Percentiles rank a stretch among this genome's conserved stretches.
Evolutionary conservation across 306 rosid species (phyloP).

Genomic region (Prinsepia uniflora): DNA sequence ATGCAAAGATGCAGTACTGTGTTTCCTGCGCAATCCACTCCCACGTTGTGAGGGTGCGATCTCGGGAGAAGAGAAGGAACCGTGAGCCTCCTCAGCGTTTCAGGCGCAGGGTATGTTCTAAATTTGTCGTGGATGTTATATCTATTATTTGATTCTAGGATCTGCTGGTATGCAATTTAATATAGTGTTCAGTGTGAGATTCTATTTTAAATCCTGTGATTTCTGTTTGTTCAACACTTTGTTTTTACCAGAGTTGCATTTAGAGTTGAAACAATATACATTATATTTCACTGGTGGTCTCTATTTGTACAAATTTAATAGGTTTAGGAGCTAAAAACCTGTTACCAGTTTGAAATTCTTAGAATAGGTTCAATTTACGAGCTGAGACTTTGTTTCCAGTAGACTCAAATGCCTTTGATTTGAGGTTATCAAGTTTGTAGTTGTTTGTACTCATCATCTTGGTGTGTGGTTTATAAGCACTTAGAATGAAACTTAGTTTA

Average conservation of each 20-base stretch:
- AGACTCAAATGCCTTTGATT: not conserved
- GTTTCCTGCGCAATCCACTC: constrained; percentile 97
- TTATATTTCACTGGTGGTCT: not conserved
- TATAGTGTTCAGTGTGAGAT: not conserved
- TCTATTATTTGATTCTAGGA: not conserved
- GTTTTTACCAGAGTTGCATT: not conserved
- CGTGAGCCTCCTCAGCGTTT: constrained; percentile 94
- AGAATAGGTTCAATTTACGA: not conserved
- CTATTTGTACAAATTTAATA: not conserved
- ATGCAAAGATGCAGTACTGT: constrained; percentile 96
- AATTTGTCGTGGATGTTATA: not conserved
- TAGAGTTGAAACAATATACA: not conserved
- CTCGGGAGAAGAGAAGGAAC: constrained; percentile 83
- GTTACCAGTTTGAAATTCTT: not conserved
- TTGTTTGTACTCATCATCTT: not conserved
- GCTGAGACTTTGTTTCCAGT: not conserved
- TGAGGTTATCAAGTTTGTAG: not conserved
- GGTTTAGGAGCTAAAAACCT: too few species aligned
- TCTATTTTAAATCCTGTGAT: not conserved
- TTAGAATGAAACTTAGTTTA: not conserved
- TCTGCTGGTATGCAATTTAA: not conserved
- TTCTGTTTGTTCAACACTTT: not conserved
- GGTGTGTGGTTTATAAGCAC: not conserved
- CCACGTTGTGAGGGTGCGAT: constrained; percentile 97
- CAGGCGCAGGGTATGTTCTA: constrained; percentile 71